Evolutionary conservation across 768 basidiomycete species (phyloP), one percentile per base, ranked within the genome.

Genomic region (Tephrocybe sp.): DNA sequence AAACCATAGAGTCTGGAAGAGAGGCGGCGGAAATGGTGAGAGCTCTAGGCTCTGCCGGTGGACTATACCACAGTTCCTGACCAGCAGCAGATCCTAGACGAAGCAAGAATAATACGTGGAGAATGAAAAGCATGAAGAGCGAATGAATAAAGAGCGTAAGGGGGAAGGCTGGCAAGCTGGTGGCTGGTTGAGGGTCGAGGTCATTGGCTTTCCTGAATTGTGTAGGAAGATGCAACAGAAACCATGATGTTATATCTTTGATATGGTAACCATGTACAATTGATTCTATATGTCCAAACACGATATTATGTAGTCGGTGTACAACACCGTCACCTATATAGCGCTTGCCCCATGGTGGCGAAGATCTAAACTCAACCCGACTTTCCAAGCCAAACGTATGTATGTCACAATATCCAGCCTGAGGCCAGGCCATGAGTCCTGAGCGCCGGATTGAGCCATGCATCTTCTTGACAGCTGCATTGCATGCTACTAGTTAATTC

Each of bases 1-100:
- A 59, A 21, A 72, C 25, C 13, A 52, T 10, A 9, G 55, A 40
- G 41, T 33, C 27, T 12, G 22, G 3, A 19, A 50, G 45, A 22
- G 53, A 54, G n/a, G 53, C 50, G 7, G 48, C 33, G 39, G 49
- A 40, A 5, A 46, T 21, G 24, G 30, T n/a, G n/a, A n/a, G 19
- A n/a, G 38, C 39, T 54, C 47, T 49, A 13, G 53, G 41, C 33
- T 54, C 49, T n/a, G n/a, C n/a, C 21, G 39, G 24, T 16, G 7
- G 30, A 47, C 22, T 24, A n/a, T 36, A 33, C 10, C 41, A 36
- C n/a, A n/a, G n/a, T n/a, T 52, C 30, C 33, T 30, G 27, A 18
- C 47, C 43, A 39, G 39, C 38, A 27, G 36, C 47, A 21, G 45
- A 31, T 30, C n/a, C 45, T 15, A 42, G 27, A 30, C 33, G 6